Evolutionary conservation across 352 stramenopile species (phyloP), one percentile per base, ranked within the genome.

Genomic region (Phytophthora pistaciae): DNA sequence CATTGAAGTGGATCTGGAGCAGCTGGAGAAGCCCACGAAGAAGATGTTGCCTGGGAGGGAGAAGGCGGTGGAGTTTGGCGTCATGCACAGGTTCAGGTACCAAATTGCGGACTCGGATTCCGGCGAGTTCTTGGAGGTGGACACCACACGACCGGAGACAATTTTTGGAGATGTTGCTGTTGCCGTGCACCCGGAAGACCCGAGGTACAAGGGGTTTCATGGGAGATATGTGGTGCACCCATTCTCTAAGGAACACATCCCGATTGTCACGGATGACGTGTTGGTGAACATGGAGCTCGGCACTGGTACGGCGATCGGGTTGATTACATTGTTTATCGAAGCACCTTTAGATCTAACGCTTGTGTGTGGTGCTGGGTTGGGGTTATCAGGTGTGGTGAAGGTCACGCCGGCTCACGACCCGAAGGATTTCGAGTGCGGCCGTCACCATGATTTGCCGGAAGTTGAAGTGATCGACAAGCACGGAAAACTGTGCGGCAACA

Each of bases 351-450:
- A 8, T 20, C 21, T 53, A 53, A 53, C 46, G 10, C 3, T 18
- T 33, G 29, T 33, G 6, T 33, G 29, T 33, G 29, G n/a, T 20
- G 25, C 13, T 56, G 10, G 40, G 16, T 61, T 53, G 21, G 36
- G n/a, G 5, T 70, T 16, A 29, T 25, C 55, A 93, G 84, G 87
- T 70, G 90, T 94, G 38, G 87, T 96, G 18, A 95, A 97, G 84
- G 97, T 99, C 52, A 99, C 98, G n/a, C 98, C 98, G 3, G 98
- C 98, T 13, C 98, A 99, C 72, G 98, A 99, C 78, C 94, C 97
- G 3, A 99, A 99, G 68, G 98, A 99, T 87, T 99, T 99, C 82
- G 97, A 99, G 73, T 99, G 97, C 74, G 98, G 97, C 14, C 93
- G 97, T 74, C 85, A 98, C 21, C 96, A 99, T 68, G 84, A 90